These are phyloP conservation scores for Ceratocystis colombiana DNA, from an alignment of 2,329 filamentous ascomycete genomes.

Conservation along the genomic window DNA sequence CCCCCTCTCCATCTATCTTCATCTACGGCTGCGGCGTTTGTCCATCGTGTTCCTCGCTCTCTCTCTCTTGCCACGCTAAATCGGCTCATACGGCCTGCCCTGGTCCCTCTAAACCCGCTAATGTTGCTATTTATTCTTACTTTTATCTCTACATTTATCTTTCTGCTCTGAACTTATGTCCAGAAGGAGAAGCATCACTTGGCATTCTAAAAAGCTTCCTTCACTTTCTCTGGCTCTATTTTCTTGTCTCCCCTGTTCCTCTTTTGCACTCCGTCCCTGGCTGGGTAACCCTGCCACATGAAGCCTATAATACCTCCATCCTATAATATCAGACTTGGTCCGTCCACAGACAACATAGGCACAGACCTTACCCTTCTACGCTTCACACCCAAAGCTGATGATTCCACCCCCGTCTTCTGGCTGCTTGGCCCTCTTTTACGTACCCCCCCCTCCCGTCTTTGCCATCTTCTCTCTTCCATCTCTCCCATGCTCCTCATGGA, in stretches of 20 bases:
- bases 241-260: conserved; percentile 10
- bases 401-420: not conserved
- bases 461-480: not conserved
- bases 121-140: conserved; percentile 4
- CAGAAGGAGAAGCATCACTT: not conserved
- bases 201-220: conserved; percentile 14
- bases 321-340: conserved; percentile 10
- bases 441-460: not conserved
- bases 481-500: conserved; percentile 39
- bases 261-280: not conserved
- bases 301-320: conserved; percentile 1
- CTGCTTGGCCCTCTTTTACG: not conserved
- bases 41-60: not conserved
- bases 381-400: not conserved
- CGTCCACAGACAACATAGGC: conserved; percentile 9
- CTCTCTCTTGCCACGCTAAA: not conserved
- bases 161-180: not conserved
- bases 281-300: not conserved
- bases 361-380: conserved; percentile 5
- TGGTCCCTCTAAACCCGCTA: not conserved
- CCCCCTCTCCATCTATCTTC: no score
- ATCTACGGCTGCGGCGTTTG: not conserved
- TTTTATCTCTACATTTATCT: conserved; percentile 11
- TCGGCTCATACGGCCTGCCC: not conserved
- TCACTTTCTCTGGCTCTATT: conserved; percentile 11